A percentile compares a stretch with the other conserved stretches of the same genome.
Conservation (phyloP, 148 eudicot species). For the Hydrangea macrophylla region DNA sequence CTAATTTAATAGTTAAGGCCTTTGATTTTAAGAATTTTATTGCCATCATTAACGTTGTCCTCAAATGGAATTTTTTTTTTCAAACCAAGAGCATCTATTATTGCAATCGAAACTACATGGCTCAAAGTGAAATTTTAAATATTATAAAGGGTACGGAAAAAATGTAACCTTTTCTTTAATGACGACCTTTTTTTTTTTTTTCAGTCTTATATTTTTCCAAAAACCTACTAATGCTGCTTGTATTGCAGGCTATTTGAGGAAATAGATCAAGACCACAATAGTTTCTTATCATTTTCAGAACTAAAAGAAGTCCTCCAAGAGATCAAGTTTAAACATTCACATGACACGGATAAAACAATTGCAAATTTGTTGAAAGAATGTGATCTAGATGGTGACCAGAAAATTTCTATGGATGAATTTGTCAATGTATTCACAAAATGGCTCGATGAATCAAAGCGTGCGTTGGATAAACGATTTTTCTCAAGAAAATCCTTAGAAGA, state of each 20-base stretch:
- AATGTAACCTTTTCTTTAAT: too few species aligned
- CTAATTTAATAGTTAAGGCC: too few species aligned
- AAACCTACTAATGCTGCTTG: not conserved
- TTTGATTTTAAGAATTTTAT: too few species aligned
- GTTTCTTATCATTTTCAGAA: conserved; percentile 23
- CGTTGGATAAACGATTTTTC: conserved; percentile 28
- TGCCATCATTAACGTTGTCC: too few species aligned
- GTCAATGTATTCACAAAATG: conserved; percentile 31
- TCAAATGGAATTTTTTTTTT: too few species aligned
- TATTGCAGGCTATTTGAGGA: conserved; percentile 33
- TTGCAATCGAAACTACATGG: too few species aligned
- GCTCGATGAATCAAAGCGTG: conserved; percentile 34
- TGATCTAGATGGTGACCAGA: conserved; percentile 26
- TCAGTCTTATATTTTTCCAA: not conserved
- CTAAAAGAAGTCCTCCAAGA: conserved; percentile 24
- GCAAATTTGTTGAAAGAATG: conserved; percentile 28
- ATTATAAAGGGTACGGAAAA: too few species aligned
- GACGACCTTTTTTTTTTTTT: too few species aligned
- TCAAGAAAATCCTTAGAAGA: conserved; percentile 26
- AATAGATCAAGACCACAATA: conserved; percentile 26
- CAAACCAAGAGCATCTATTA: too few species aligned
- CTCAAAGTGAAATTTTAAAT: too few species aligned
- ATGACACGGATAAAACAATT: conserved; percentile 16
- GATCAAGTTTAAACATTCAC: conserved; percentile 15
- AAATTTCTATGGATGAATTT: conserved; percentile 34